Evolutionary conservation across 2,329 filamentous ascomycete genomes (phyloP).

Genomic region (Pseudonectria buxi): DNA sequence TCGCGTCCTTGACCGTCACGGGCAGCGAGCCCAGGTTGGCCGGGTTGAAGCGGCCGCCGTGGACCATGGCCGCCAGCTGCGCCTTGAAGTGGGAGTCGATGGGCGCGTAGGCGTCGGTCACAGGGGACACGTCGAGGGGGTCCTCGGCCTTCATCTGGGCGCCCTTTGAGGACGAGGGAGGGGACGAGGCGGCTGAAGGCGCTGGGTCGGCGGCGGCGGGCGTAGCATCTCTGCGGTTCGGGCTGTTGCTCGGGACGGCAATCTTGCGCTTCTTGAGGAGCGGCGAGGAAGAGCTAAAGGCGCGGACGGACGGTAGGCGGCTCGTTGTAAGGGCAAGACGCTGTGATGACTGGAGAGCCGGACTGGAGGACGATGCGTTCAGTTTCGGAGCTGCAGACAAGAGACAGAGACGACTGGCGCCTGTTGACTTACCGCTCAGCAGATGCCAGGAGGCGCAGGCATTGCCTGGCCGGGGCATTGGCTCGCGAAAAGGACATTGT

Average conservation of each 20-base stretch:
- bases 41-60: constrained; percentile 47
- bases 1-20: constrained; percentile 30
- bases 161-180: constrained; percentile 14
- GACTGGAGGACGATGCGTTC: constrained; percentile 9
- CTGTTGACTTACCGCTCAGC: constrained; percentile 15
- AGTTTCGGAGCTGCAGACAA: too few relatives aligned
- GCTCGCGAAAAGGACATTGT: constrained; percentile 17
- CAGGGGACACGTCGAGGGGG: constrained; percentile 43
- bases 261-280: constrained; percentile 35
- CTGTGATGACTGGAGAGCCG: constrained; percentile 11
- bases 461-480: constrained; percentile 16
- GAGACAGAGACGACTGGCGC: not conserved
- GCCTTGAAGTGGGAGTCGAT: constrained; percentile 37
- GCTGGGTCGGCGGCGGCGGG: constrained; percentile 5
- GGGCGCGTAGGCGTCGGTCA: constrained; percentile 36
- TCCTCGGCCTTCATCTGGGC: constrained; percentile 32
- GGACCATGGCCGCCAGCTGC: constrained; percentile 33
- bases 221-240: constrained; percentile 13
- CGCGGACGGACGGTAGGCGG: constrained; percentile 10
- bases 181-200: constrained; percentile 9
- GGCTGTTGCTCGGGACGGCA: constrained; percentile 24
- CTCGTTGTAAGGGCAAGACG: constrained; percentile 3
- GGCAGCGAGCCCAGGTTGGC: constrained; percentile 40
- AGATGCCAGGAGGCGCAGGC: constrained; percentile 17
- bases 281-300: constrained; percentile 23